These are phyloP conservation scores for Asterophora lycoperdoides DNA, from an alignment of 768 basidiomycete genomes.

Conservation along the genomic window DNA sequence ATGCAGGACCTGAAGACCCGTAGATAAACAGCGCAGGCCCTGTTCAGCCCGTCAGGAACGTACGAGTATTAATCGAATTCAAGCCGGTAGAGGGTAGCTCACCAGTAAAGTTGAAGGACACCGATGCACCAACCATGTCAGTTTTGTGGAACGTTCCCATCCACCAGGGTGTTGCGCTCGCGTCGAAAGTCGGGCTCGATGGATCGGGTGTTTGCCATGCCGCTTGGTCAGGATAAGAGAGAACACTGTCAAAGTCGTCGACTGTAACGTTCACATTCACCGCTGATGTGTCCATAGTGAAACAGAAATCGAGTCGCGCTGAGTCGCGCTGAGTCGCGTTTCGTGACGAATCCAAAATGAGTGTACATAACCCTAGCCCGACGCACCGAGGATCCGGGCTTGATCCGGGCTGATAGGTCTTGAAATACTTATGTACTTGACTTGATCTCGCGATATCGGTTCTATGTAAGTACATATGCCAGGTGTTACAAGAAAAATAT, in stretches of 20 bases:
- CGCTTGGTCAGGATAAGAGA: constrained; percentile 36
- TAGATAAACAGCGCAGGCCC: constrained; percentile 42
- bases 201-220: constrained; percentile 45
- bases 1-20: constrained; percentile 37
- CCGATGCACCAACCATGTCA: constrained; percentile 28
- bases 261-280: constrained; percentile 42
- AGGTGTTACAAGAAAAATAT: no score
- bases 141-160: constrained; percentile 44
- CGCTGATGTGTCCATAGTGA: constrained; percentile 37
- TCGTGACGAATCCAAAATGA: no score
- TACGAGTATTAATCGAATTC: not conserved
- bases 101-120: constrained; percentile 44
- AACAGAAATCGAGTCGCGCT: no score
- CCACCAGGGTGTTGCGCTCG: constrained; percentile 32
- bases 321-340: no score
- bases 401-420: no score
- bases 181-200: constrained; percentile 33
- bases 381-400: no score
- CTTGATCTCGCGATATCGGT: no score
- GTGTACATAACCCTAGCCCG: no score
- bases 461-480: no score
- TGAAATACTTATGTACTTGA: no score
- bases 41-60: constrained; percentile 8
- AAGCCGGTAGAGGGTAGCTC: constrained; percentile 1
- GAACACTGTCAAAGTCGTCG: constrained; percentile 45